Evolutionary conservation across 768 basidiomycete genomes (phyloP).

Genomic region (Pleurotus salmoneostramineus): DNA sequence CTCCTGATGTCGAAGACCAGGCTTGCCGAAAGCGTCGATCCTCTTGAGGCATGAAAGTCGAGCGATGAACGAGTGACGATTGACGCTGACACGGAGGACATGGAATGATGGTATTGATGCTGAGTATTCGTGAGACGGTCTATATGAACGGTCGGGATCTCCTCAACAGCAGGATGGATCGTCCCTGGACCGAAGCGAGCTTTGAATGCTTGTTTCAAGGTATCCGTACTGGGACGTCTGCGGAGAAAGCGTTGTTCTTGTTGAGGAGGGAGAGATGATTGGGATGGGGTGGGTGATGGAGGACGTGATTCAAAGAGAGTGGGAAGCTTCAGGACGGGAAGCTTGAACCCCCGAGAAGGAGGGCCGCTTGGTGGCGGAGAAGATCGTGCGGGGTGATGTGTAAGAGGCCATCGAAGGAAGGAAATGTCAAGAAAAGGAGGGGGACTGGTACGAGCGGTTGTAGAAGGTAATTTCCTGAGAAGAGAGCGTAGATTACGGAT

Average conservation of each 20-base stretch:
- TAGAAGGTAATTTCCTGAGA: background rate
- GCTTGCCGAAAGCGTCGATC: background rate
- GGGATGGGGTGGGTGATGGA: background rate
- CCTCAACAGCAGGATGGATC: background rate
- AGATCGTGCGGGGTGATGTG: background rate
- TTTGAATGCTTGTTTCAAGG: too few species aligned
- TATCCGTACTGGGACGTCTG: background rate
- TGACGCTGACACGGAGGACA: background rate
- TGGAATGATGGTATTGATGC: background rate
- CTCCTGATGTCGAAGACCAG: constrained; percentile 1
- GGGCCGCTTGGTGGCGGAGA: background rate
- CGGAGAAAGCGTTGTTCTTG: background rate
- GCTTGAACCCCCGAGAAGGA: background rate
- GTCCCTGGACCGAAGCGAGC: too few species aligned
- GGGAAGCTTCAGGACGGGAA: background rate
- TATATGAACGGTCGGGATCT: background rate
- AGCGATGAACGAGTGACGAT: background rate
- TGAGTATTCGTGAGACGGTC: background rate
- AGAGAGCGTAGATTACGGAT: background rate
- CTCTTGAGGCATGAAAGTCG: background rate
- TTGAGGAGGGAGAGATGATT: background rate
- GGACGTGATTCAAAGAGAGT: background rate
- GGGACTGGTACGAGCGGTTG: background rate
- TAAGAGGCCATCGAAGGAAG: background rate
- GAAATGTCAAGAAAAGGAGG: background rate